phyloP scores from a whole-genome alignment of 176 grass and related monocot genomes.

The Oryza officinalis region DNA sequence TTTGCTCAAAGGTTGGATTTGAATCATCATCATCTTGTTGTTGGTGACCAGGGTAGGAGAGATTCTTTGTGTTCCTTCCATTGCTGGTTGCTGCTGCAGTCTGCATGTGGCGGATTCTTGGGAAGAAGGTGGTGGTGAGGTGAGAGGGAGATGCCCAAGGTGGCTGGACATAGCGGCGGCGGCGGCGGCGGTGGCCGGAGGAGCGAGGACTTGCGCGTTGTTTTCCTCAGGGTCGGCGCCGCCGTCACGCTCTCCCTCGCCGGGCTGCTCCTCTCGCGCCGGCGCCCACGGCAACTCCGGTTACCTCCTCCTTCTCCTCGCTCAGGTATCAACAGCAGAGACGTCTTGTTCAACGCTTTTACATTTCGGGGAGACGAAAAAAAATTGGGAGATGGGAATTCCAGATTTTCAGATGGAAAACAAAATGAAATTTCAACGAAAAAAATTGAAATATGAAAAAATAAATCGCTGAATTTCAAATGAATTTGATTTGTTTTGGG shows the following conservation, averaged over 20 bases:
- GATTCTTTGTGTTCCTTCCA: slow-evolving; percentile 11
- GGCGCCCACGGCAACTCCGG: slow-evolving; percentile 28
- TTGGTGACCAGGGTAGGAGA: neutral
- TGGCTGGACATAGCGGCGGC: slow-evolving; percentile 26
- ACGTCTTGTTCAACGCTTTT: neutral
- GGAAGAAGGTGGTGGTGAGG: slow-evolving; percentile 14
- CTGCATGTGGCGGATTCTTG: slow-evolving; percentile 28
- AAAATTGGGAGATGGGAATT: too few species aligned
- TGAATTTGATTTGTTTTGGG: neutral
- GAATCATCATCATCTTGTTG: slow-evolving; percentile 3
- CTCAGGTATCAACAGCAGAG: slow-evolving; percentile 27
- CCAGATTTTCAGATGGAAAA: too few species aligned
- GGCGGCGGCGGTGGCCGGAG: slow-evolving; percentile 21
- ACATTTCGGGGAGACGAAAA: too few species aligned
- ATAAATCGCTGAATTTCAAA: neutral
- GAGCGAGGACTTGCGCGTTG: slow-evolving; percentile 40
- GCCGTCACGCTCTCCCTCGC: slow-evolving; percentile 64
- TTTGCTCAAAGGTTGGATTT: slow-evolving; percentile 25
- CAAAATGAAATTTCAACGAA: neutral
- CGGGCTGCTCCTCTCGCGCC: slow-evolving; percentile 65
- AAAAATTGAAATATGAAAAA: neutral
- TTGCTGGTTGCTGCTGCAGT: neutral
- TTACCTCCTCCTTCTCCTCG: slow-evolving; percentile 39
- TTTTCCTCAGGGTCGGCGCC: slow-evolving; percentile 63
- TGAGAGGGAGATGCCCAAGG: slow-evolving; percentile 38